These are phyloP conservation scores for Chenopodium suecicum DNA, from an alignment of 148 eudicot species.

Conservation along the genomic window DNA sequence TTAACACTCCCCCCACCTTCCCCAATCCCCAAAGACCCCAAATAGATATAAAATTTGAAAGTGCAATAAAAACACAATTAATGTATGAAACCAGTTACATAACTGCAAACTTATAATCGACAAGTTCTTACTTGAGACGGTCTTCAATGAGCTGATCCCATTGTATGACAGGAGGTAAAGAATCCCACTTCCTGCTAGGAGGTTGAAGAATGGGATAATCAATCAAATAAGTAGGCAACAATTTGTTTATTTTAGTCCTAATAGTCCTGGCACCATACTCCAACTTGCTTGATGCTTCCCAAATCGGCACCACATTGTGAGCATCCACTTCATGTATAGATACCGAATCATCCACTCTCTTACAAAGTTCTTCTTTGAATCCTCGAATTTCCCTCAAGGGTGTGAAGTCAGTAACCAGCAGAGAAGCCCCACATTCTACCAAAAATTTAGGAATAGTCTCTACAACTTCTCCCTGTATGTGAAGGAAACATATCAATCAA, in stretches of 20 bases:
- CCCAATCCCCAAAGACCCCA: no score
- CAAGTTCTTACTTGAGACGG: conserved; percentile 51
- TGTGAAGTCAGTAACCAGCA: conserved; percentile 85
- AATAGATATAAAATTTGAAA: no score
- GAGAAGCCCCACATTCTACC: conserved; percentile 78
- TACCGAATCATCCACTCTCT: conserved; percentile 60
- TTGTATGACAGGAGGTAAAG: conserved; percentile 41
- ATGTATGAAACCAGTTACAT: background rate
- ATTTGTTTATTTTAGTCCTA: conserved; percentile 73
- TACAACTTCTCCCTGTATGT: conserved; percentile 73
- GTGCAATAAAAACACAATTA: background rate
- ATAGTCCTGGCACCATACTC: conserved; percentile 91
- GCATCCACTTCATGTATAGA: conserved; percentile 96
- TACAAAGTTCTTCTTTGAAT: conserved; percentile 74
- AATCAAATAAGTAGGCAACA: conserved; percentile 78
- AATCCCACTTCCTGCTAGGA: conserved; percentile 52
- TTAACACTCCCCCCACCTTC: no score
- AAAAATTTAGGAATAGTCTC: conserved; percentile 83
- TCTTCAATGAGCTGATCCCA: conserved; percentile 76
- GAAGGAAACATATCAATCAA: background rate
- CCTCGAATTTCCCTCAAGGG: conserved; percentile 72
- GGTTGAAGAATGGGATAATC: conserved; percentile 63
- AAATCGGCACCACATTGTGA: conserved; percentile 91
- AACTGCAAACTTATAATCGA: background rate
- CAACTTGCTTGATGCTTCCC: conserved; percentile 84